Base-by-base conservation (phyloP, 202 grass and related monocot species). In the Panicum hallii region DNA sequence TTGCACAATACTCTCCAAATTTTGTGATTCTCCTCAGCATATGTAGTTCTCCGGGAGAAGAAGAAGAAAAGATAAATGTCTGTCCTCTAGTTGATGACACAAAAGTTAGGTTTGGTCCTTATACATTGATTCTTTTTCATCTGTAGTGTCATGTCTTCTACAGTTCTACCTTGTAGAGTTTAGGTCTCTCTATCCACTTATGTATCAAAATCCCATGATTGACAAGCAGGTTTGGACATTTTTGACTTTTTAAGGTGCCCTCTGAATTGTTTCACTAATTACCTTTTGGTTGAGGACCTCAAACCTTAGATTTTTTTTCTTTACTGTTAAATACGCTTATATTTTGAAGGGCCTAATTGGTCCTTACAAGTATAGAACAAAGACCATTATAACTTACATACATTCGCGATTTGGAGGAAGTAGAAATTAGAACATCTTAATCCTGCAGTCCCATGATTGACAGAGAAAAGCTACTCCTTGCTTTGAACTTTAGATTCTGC, bases 381-480 rank as follows among this genome's bases (percentile, higher is more conserved):
- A 38, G 36, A 38, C 4, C 36, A 38, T 38, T 38, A 65, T 30
- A 79, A n/a, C 28, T 65, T 79, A 43, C 5, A 79, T 65, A 43
- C 5, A 80, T 28, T 28, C 68, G 47, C 20, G 15, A 43, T 28
- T 42, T 42, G 19, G 12, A 67, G 12, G 44, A 48, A 80, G 11
- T 64, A 80, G 20, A 82, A 86, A 86, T 82, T 41, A 30, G 4
- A 89, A 65, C 49, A 68, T 82, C 16, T 72, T 77, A 36, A 53
- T 61, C 73, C 22, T 67, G 17, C 74, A 45, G 8, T 15, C 11
- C 19, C 77, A 72, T 85, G 56, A 23, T 85, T 70, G 53, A 75
- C 7, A 82, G 11, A 71, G 48, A 7, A 57, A 58, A 78, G 5
- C 78, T 66, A 60, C 73, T 85, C 71, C 19, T 67, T 79, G 41